phyloP scores from a whole-genome alignment of 371 early-diverging fungal species.

The Syncephalastrum sp. region DNA sequence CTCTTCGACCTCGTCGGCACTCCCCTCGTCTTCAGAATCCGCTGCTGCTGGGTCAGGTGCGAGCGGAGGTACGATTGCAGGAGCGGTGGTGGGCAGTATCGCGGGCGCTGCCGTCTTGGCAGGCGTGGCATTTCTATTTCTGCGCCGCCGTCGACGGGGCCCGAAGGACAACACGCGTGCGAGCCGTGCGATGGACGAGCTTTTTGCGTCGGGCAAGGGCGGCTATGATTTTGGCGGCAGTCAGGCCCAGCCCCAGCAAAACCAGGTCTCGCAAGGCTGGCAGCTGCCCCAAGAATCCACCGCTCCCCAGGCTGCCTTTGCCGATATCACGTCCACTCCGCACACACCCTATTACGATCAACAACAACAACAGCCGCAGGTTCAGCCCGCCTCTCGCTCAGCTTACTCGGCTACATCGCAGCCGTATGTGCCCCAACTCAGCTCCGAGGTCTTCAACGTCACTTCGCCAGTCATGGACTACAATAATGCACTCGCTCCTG shows the following conservation, averaged over 20 bases:
- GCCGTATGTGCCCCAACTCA: constrained; percentile 7
- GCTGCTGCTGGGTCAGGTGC: not conserved
- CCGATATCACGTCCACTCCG: not conserved
- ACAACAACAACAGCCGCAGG: not conserved
- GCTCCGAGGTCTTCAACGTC: constrained; percentile 10
- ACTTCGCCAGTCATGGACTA: constrained; percentile 11
- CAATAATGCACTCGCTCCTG: not conserved
- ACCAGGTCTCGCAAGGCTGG: not conserved
- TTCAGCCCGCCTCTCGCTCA: not conserved
- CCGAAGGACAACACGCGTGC: constrained; percentile 1
- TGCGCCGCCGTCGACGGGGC: constrained; percentile 7
- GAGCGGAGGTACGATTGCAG: constrained; percentile 5
- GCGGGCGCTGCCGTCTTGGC: constrained; percentile 5
- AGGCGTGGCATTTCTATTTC: constrained; percentile 7
- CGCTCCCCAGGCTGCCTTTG: no score
- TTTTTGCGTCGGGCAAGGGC: constrained; percentile 10
- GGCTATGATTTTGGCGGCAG: not conserved
- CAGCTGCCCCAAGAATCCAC: no score
- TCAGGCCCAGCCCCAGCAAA: not conserved
- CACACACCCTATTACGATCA: not conserved
- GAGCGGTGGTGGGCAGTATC: constrained; percentile 3
- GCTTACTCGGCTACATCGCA: not conserved
- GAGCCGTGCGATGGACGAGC: constrained; percentile 13
- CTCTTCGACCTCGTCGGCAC: not conserved
- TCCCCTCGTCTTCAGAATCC: not conserved